phyloP scores from a whole-genome alignment of 2,329 filamentous ascomycete species.

The Aspergillus sojae region DNA sequence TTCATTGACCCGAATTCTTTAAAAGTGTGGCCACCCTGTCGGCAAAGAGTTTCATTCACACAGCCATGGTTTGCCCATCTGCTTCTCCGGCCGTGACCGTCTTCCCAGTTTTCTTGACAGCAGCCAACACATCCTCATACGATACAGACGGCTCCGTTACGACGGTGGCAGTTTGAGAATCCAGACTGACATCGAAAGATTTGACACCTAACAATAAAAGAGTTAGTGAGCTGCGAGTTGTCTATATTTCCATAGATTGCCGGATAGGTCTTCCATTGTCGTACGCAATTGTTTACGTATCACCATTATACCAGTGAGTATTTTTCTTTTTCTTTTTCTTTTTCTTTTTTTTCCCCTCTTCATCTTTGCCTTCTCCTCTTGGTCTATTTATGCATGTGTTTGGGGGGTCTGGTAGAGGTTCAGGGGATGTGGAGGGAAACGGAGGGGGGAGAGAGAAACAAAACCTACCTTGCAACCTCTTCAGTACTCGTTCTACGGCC shows the following conservation, averaged over 20 bases:
- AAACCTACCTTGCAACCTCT: slow-evolving; percentile 79
- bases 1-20: not conserved
- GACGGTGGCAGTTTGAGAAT: slow-evolving; percentile 79
- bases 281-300: not conserved
- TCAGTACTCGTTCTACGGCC: slow-evolving; percentile 87
- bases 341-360: not conserved
- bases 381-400: not conserved
- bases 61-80: slow-evolving; percentile 43
- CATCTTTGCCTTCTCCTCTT: not conserved
- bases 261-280: not conserved
- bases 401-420: not conserved
- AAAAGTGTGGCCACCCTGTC: not conserved
- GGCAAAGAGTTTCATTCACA: slow-evolving; percentile 27
- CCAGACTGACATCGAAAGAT: slow-evolving; percentile 83
- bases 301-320: not conserved
- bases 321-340: not conserved
- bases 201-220: slow-evolving; percentile 67
- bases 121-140: slow-evolving; percentile 80
- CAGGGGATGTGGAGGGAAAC: not conserved
- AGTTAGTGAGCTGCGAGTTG: not conserved
- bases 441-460: not conserved
- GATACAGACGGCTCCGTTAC: slow-evolving; percentile 68
- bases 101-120: slow-evolving; percentile 96
- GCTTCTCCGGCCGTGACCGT: slow-evolving; percentile 69
- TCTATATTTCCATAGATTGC: not conserved